Base-by-base conservation (phyloP, 257 asterid genomes). In the Fraxinus quadrangulata region DNA sequence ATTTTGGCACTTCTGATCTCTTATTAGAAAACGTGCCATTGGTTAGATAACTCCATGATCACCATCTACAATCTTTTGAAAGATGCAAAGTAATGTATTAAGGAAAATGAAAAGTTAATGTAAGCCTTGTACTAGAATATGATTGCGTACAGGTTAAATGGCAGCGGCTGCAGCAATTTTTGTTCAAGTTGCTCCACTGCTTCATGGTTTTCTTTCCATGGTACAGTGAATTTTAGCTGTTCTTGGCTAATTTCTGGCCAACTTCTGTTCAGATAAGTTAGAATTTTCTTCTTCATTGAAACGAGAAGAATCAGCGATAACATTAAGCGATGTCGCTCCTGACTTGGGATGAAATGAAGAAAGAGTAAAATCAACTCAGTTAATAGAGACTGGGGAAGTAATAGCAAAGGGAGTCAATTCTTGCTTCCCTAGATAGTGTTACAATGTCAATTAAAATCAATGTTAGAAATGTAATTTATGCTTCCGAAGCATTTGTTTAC, bases 1-100 rank as follows among this genome's bases (percentile, higher is more conserved):
- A 95, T 79, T 95, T 95, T 7, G 98, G 99, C 67, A 87, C 97
- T 0, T 82, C 87, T 40, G 84, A 82, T 56, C 67, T 83, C 76
- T 81, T 85, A 56, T 75, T 84, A 0, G 97, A 84, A 74, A 75
- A 84, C 23, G 85, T 87, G 67, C 70, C 86, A 54, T 67, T 80
- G 87, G 81, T 81, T 19, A 85, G 92, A 83, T 89, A 71, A 85
- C 67, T 45, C 69, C 6, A 2, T 59, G n/a, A 8, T 72, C 71
- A 23, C 72, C 13, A 6, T 71, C 5, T n/a, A 3, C 2, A 26
- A 12, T 19, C 17, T 37, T 39, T 49, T 28, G 49, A 13, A 59
- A 66, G 72, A 70, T 70, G 69, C 73, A 56, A 70, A 31, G 0
- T 39, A 63, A 68, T 84, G 81, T 70, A 39, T n/a, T 30, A 61